A percentile compares a stretch with the other conserved stretches of the same genome.
Conservation (phyloP, 805 yeast species). For the Torulaspora quercuum region DNA sequence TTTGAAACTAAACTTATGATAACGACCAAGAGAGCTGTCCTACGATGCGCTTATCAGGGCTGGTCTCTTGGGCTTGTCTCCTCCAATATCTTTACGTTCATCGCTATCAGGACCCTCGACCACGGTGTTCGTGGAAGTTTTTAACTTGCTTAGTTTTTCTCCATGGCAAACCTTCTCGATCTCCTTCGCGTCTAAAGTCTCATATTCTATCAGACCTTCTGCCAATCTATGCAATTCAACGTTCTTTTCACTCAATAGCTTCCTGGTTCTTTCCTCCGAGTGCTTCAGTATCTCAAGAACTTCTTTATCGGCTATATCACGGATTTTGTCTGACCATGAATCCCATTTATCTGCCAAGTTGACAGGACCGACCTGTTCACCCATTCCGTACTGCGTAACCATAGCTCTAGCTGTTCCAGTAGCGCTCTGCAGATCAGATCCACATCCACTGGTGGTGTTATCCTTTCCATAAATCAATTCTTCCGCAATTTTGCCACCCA, state of each 20-base stretch:
- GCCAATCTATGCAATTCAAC: conserved; percentile 83
- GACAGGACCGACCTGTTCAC: conserved; percentile 89
- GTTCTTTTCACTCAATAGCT: conserved; percentile 55
- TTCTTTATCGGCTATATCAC: conserved; percentile 91
- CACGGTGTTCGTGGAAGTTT: conserved; percentile 70
- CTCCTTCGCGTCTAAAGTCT: conserved; percentile 87
- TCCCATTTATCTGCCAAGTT: conserved; percentile 88
- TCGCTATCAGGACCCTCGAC: conserved; percentile 53
- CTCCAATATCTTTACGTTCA: conserved; percentile 41
- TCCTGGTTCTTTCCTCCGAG: conserved; percentile 77
- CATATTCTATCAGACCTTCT: conserved; percentile 90
- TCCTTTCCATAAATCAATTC: conserved; percentile 87
- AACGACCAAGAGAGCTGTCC: no score
- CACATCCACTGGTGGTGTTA: conserved; percentile 93
- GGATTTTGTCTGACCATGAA: conserved; percentile 84
- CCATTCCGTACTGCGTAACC: conserved; percentile 97
- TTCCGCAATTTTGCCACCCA: conserved; percentile 99
- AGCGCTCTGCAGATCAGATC: conserved; percentile 85
- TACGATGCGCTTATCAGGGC: conserved; percentile 34
- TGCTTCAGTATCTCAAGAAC: conserved; percentile 69
- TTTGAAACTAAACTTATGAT: no score
- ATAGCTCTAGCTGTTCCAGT: conserved; percentile 92
- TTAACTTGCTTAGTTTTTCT: conserved; percentile 64
- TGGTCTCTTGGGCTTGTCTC: conserved; percentile 32
- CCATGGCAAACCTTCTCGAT: conserved; percentile 84